Base-by-base conservation (phyloP, 192 early-diverging fungal genomes). In the Podila epicladia region DNA sequence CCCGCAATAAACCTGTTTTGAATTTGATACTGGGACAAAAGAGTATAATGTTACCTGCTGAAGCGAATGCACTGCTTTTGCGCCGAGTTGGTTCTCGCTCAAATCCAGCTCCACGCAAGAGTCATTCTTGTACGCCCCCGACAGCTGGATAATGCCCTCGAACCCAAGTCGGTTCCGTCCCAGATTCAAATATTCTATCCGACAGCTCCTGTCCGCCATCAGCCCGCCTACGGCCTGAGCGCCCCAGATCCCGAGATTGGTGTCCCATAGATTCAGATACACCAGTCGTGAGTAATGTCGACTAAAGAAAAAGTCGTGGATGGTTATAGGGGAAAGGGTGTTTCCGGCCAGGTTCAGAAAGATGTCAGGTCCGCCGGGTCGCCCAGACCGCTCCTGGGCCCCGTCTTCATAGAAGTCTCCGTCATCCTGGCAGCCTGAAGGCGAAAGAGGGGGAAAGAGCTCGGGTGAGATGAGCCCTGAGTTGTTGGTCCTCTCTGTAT, bases 161-260 rank as follows among this genome's bases (percentile, higher is more conserved):
- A 80, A 80, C 1, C 62, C 71, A 9, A 80, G 48, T 13, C 70
- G 77, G 32, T 80, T 80, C n/a, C 77, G 29, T 5, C 71, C 77
- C 66, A 80, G 31, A 32, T 80, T 80, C 24, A 80, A 66, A 17
- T 80, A 80, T 33, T 80, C 65, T 15, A 80, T 62, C 9, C 71
- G 60, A 65, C 77, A 80, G 9, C 41, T 64, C 11, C 66, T 64
- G 38, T 80, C 77, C 8, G 77, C 77, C 77, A 80, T 73, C 26
- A 80, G 22, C 22, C 77, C 77, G 6, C 77, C 77, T 0, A 80
- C 77, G 12, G 77, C 77, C 41, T 80, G 77, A 8, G 77, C 71
- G n/a, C 77, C 77, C 77, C 77, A 80, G 12, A 38, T 73, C 22
- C 77, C 77, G 5, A 80, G 77, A 45, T 80, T 73, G 28, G 77